phyloP scores from a whole-genome alignment of 78 protist species.

The Carpediemonas membranifera region DNA sequence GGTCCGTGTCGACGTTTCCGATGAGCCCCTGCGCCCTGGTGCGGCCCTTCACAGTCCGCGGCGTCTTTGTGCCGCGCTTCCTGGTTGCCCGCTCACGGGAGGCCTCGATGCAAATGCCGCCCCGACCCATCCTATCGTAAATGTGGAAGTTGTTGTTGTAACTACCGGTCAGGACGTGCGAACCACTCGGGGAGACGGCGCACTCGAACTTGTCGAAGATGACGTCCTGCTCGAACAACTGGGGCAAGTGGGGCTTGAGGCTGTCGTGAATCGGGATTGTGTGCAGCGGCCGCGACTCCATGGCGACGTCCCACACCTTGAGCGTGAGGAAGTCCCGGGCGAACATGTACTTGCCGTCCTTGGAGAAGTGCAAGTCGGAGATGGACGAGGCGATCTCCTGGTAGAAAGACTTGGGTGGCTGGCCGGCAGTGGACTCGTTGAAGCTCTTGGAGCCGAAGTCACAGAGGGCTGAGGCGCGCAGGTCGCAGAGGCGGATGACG shows the following conservation, averaged over 20 bases:
- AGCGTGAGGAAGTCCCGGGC: slow-evolving; percentile 82
- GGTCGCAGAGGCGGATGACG: slow-evolving; percentile 40
- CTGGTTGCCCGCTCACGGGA: background rate
- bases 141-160: slow-evolving; percentile 71
- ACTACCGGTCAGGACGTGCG: slow-evolving; percentile 62
- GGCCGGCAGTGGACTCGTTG: too few relatives aligned
- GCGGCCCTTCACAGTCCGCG: background rate
- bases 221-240: slow-evolving; percentile 81
- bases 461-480: slow-evolving; percentile 63
- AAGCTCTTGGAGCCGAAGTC: slow-evolving; percentile 28
- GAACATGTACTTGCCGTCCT: slow-evolving; percentile 71
- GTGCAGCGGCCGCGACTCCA: slow-evolving; percentile 55
- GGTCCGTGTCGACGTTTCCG: slow-evolving; percentile 38
- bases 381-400: slow-evolving; percentile 47
- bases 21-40: too few relatives aligned
- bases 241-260: slow-evolving; percentile 46
- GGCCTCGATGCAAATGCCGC: slow-evolving; percentile 44
- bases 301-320: slow-evolving; percentile 73
- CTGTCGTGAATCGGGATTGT: slow-evolving; percentile 71
- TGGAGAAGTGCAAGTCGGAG: slow-evolving; percentile 66
- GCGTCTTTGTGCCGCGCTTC: background rate
- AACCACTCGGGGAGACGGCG: slow-evolving; percentile 46
- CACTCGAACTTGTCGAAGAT: slow-evolving; percentile 88
- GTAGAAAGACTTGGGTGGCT: too few relatives aligned
- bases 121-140: slow-evolving; percentile 46